phyloP scores from a whole-genome alignment of 2,329 filamentous ascomycete genomes.

The Chaetoscypha palmicola region DNA sequence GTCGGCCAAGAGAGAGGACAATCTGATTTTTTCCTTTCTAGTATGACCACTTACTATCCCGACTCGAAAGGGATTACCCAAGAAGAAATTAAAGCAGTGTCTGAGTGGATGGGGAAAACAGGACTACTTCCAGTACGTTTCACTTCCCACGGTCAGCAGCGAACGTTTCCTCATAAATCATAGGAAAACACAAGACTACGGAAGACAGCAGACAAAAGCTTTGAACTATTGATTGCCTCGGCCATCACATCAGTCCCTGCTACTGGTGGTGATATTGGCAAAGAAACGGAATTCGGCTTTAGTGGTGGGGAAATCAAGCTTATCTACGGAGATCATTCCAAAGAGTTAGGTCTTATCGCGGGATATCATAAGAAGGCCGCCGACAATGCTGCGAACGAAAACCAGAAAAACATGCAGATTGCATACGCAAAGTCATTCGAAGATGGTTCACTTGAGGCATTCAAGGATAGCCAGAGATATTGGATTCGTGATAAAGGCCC shows the following conservation, averaged over 20 bases:
- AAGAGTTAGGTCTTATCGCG: slow-evolving; percentile 64
- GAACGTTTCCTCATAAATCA: slow-evolving; percentile 4
- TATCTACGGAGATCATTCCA: slow-evolving; percentile 66
- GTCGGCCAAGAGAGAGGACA: background rate
- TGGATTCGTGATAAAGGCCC: slow-evolving; percentile 83
- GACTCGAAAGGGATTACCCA: slow-evolving; percentile 68
- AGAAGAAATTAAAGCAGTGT: slow-evolving; percentile 64
- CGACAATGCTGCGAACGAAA: slow-evolving; percentile 65
- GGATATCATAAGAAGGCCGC: slow-evolving; percentile 62
- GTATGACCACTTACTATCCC: slow-evolving; percentile 58
- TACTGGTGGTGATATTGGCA: slow-evolving; percentile 61
- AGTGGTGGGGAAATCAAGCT: slow-evolving; percentile 59
- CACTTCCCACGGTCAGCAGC: background rate
- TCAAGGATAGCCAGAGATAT: slow-evolving; percentile 71
- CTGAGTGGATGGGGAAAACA: slow-evolving; percentile 66
- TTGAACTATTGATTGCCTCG: slow-evolving; percentile 70
- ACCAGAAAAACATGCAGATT: slow-evolving; percentile 64
- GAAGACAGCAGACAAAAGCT: slow-evolving; percentile 57
- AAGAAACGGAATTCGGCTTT: slow-evolving; percentile 53
- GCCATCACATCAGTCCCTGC: slow-evolving; percentile 52
- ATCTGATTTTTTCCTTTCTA: background rate
- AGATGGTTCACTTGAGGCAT: slow-evolving; percentile 65
- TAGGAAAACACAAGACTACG: slow-evolving; percentile 68
- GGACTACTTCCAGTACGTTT: slow-evolving; percentile 49
- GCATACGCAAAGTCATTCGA: slow-evolving; percentile 71